A percentile compares a stretch with the other conserved stretches of the same genome.
Evolutionary conservation across 345 rosid genomes (phyloP).

Genomic region (Gossypium turneri): DNA sequence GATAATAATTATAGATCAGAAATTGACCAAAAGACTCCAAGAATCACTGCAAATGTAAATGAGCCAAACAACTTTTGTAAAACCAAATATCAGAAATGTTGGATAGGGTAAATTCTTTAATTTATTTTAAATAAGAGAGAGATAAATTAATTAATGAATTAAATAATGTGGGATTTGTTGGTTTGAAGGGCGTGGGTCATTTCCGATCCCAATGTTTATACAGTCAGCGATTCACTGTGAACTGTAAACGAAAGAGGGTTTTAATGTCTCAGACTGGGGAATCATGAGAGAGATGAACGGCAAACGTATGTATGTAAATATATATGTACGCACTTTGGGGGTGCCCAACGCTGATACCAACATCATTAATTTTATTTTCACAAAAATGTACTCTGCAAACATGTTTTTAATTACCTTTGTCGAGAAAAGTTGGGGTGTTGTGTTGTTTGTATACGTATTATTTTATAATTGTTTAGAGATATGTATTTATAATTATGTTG

Average conservation of each 20-base stretch:
- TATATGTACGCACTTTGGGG: background rate
- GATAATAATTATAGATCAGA: background rate
- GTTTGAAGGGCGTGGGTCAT: too few relatives aligned
- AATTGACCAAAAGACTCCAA: slow-evolving; percentile 7
- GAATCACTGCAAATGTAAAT: background rate
- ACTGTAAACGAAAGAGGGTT: background rate
- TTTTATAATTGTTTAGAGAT: too few relatives aligned
- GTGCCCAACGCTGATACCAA: background rate
- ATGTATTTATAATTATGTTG: too few relatives aligned
- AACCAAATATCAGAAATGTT: background rate
- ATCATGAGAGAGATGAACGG: background rate
- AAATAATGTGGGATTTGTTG: too few relatives aligned
- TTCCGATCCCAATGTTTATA: background rate
- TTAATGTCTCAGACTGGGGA: background rate
- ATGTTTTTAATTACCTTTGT: background rate
- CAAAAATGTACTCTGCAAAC: background rate
- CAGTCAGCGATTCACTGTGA: slow-evolving; percentile 3
- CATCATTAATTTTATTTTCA: background rate
- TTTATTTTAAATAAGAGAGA: background rate
- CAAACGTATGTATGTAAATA: background rate
- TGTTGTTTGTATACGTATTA: too few relatives aligned
- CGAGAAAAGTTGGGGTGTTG: too few relatives aligned
- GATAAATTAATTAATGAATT: background rate
- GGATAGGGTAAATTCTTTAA: background rate
- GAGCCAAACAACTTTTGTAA: slow-evolving; percentile 5